phyloP scores from a whole-genome alignment of 495 filamentous ascomycete genomes.

The Pyrenopolyporus hunteri region DNA sequence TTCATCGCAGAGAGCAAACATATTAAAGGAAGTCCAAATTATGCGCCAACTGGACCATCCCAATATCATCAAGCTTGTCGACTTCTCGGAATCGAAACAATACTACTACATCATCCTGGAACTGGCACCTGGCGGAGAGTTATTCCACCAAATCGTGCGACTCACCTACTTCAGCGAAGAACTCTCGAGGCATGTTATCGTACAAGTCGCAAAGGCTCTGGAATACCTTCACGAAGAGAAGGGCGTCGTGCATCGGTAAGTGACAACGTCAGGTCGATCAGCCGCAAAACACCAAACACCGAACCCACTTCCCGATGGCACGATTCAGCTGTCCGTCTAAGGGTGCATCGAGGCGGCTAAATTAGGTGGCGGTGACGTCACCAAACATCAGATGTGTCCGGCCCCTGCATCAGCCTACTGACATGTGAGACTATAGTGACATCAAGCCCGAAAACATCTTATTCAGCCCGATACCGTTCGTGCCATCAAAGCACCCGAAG shows the following conservation, averaged over 20 bases:
- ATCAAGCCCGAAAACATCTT: conserved; percentile 98
- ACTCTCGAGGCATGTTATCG: conserved; percentile 90
- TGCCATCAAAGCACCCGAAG: conserved; percentile 80
- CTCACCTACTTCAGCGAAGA: conserved; percentile 99
- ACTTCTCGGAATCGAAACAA: conserved; percentile 91
- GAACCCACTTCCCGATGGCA: not conserved
- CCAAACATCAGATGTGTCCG: not conserved
- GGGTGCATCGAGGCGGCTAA: conserved; percentile 24
- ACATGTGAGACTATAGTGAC: conserved; percentile 66
- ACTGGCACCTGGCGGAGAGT: conserved; percentile 91
- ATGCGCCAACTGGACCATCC: conserved; percentile 97
- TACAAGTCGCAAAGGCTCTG: conserved; percentile 89
- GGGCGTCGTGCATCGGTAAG: conserved; percentile 95
- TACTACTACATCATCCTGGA: conserved; percentile 98
- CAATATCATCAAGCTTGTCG: conserved; percentile 89
- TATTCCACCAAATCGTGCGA: conserved; percentile 98
- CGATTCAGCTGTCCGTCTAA: not conserved
- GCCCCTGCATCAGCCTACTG: conserved; percentile 24
- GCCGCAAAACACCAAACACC: conserved; percentile 2
- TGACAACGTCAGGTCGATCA: conserved; percentile 12
- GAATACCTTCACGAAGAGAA: conserved; percentile 94
- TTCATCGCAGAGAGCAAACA: conserved; percentile 81
- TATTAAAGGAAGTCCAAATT: conserved; percentile 97
- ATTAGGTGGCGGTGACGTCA: conserved; percentile 33
- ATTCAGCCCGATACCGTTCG: conserved; percentile 83